A percentile compares a stretch with the other conserved stretches of the same genome.
These are phyloP conservation scores for Proliferodiscus dingleyae DNA, from an alignment of 2,329 filamentous ascomycete species.

Conservation along the genomic window DNA sequence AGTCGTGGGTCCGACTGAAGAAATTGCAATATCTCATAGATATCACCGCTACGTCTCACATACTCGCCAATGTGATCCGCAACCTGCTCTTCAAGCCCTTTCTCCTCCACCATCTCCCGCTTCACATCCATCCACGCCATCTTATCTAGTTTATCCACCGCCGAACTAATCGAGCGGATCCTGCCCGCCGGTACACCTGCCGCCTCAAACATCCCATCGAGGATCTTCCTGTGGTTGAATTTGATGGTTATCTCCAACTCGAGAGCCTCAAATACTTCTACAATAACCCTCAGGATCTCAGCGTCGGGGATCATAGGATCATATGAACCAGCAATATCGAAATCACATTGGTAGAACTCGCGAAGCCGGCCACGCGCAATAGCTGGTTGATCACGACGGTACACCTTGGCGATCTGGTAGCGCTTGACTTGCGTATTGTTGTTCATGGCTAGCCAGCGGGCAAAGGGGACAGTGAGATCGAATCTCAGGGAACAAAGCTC, in stretches of 20 bases:
- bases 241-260: conserved; percentile 81
- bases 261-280: conserved; percentile 78
- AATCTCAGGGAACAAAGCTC: conserved; percentile 81
- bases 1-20: conserved; percentile 65
- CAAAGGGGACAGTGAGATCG: conserved; percentile 85
- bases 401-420: conserved; percentile 93
- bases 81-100: conserved; percentile 69
- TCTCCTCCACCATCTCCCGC: conserved; percentile 90
- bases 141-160: conserved; percentile 96
- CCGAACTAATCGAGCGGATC: conserved; percentile 82
- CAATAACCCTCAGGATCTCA: conserved; percentile 78
- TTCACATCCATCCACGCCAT: conserved; percentile 83
- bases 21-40: conserved; percentile 62
- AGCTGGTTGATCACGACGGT: conserved; percentile 74
- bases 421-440: conserved; percentile 80
- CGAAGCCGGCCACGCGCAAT: conserved; percentile 90
- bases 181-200: conserved; percentile 84
- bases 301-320: conserved; percentile 91
- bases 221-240: conserved; percentile 89
- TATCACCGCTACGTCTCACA: conserved; percentile 68
- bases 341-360: conserved; percentile 97
- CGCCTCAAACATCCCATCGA: conserved; percentile 88
- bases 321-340: conserved; percentile 84
- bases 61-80: conserved; percentile 86
- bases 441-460: conserved; percentile 91